These are phyloP conservation scores for Pisolithus thermaeus DNA, from an alignment of 1,284 basidiomycete species.

Conservation along the genomic window DNA sequence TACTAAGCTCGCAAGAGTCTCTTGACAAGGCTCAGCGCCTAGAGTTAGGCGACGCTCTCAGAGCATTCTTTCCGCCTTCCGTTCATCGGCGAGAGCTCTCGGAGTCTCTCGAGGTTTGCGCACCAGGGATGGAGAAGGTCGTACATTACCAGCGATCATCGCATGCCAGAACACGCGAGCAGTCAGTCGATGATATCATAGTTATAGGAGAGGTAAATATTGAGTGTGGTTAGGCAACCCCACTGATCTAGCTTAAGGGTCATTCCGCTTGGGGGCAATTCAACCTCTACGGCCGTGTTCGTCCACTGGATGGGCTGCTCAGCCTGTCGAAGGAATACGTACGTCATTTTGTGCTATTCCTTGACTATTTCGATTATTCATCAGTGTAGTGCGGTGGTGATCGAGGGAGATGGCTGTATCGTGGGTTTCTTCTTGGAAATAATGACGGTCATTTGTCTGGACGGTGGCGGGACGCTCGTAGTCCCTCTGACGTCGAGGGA, in stretches of 20 bases:
- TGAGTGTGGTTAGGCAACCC: background rate
- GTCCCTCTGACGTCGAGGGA: conserved; percentile 46
- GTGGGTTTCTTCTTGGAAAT: conserved; percentile 68
- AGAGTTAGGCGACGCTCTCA: conserved; percentile 33
- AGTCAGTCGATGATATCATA: conserved; percentile 46
- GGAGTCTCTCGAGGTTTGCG: conserved; percentile 15
- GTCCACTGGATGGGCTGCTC: conserved; percentile 66
- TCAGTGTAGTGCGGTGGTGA: conserved; percentile 52
- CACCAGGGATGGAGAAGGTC: conserved; percentile 20
- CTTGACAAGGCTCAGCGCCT: conserved; percentile 9
- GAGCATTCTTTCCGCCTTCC: conserved; percentile 21
- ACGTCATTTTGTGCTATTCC: conserved; percentile 21
- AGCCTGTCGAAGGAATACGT: conserved; percentile 73
- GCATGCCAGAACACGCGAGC: background rate
- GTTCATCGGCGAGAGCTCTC: conserved; percentile 16
- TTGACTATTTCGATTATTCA: conserved; percentile 1
- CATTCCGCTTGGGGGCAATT: conserved; percentile 81
- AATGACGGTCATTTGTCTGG: conserved; percentile 58
- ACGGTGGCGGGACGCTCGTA: conserved; percentile 71
- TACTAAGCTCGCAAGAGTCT: conserved; percentile 30
- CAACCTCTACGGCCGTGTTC: conserved; percentile 59
- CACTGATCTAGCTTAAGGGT: conserved; percentile 40
- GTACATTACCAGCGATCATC: conserved; percentile 37
- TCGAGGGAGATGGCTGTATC: conserved; percentile 71
- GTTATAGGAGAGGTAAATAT: conserved; percentile 59